These are phyloP conservation scores for Pisolithus orientalis DNA, from an alignment of 768 basidiomycete genomes.

Conservation along the genomic window DNA sequence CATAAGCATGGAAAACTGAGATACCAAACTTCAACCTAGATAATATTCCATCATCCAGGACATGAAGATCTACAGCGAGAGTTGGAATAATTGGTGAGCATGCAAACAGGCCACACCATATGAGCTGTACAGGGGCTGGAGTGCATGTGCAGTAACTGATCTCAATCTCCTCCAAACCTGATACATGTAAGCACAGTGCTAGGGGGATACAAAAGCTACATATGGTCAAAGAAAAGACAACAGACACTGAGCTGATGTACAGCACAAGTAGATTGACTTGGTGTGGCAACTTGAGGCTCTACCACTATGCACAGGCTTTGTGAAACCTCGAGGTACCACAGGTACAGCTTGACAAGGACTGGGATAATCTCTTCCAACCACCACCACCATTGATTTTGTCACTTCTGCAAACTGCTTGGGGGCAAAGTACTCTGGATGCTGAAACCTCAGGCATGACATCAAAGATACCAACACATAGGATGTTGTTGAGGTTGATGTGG, in stretches of 20 bases:
- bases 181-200: neutral
- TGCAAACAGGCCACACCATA: slow-evolving; percentile 20
- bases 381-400: neutral
- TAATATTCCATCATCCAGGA: slow-evolving; percentile 2
- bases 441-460: neutral
- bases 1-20: too few species aligned
- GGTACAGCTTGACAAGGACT: neutral
- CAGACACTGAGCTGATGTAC: neutral
- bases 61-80: slow-evolving; percentile 25
- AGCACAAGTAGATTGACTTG: neutral
- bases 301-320: neutral
- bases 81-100: slow-evolving; percentile 23
- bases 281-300: neutral
- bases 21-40: too few species aligned
- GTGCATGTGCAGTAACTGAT: slow-evolving; percentile 9
- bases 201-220: neutral
- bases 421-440: too few species aligned
- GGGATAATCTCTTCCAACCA: neutral
- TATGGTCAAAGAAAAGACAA: neutral
- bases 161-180: slow-evolving; percentile 4
- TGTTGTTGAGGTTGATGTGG: neutral
- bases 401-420: neutral
- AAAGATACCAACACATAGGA: too few species aligned
- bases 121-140: slow-evolving; percentile 18
- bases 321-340: neutral